Base-by-base conservation (phyloP, 2,329 filamentous ascomycete species). In the Diaporthe amygdali region DNA sequence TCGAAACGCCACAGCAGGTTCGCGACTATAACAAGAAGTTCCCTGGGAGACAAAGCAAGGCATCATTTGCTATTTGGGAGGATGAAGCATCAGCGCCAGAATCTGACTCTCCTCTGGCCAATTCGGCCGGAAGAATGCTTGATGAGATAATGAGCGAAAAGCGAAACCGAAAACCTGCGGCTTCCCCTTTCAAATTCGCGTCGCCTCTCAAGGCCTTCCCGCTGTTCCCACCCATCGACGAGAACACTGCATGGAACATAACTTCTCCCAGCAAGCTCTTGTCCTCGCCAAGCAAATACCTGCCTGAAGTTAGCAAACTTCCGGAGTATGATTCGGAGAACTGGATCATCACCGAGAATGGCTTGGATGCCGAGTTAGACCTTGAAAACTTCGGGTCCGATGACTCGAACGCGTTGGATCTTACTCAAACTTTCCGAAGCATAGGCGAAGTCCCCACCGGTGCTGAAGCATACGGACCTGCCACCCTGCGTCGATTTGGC, bases 201-300 rank as follows among this genome's bases (percentile, higher is more conserved):
- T 73, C 71, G 27, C 69, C 71, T 37, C 68, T 68, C 56, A 71
- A 73, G 49, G n/a, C 69, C 17, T 71, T 68, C 56, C 69, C 69
- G 22, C 69, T 69, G 54, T 73, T 68, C 87, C 5, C 81, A 79
- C 56, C 81, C 82, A 61, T 79, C 81, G 7, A 77, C 83, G 55
- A 74, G 44, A 73, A 73, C 34, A 47, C 71, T n/a, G 49, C 76
- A 68, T 72, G 83, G 71, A 76, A 79, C 59, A 83, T 88, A 44
- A 86, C 89, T 30, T 90, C 89, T 0, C 89, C 89, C 3, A 88
- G 86, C 80, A 91, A 90, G 77, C 83, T 83, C 6, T 86, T 90
- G 27, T 68, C 70, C 41, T 90, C 89, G 3, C 88, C 89, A 0
- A 87, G 83, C 79, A 91, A 89, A 77, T 79, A 86, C 68, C 82